Evolutionary conservation across 2,329 filamentous ascomycete genomes (phyloP), one percentile per base, ranked within the genome.

Genomic region (Xylariaceae sp.): DNA sequence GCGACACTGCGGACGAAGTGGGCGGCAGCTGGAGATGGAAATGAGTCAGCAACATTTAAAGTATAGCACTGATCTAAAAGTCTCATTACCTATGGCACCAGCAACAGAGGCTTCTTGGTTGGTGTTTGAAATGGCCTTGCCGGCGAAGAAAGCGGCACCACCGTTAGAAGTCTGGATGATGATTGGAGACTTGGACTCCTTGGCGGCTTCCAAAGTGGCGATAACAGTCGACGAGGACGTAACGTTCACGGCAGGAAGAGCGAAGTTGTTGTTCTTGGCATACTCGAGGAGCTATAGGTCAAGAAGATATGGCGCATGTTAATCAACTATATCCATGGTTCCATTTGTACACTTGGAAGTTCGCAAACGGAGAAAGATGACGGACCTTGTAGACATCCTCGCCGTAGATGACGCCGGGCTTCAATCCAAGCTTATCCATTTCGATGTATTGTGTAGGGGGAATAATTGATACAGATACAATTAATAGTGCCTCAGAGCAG

Each of bases 101-200:
- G 85, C 84, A 66, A 98, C 86, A 57, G 90, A 95, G 51, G 90
- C 92, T 62, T 83, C 77, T 75, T 96, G 93, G 74, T 91, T 72
- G 53, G 63, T 65, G 69, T 95, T 94, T 73, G 80, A 74, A 63
- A 95, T 81, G 66, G 87, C 89, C 85, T 92, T 92, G 71, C 88
- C 90, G 61, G 87, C 88, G 67, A 95, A 95, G 80, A 85, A 95
- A 62, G 90, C 91, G 55, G 89, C 86, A 73, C 91, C 91, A 65
- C 93, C 93, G 73, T 97, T 88, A 62, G 88, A 94, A 63, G 88
- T 79, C 76, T 97, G 93, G 59, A 97, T 83, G 72, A 96, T 86
- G 72, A 96, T 85, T 61, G 93, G 93, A 51, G 88, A 79, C 71
- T 95, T 95, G 67, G 83, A 77, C 71, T 97, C 91, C 63, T 89